Evolutionary conservation across 1,284 basidiomycete genomes (phyloP), one percentile per base, ranked within the genome.

Genomic region (Grifola frondosa): DNA sequence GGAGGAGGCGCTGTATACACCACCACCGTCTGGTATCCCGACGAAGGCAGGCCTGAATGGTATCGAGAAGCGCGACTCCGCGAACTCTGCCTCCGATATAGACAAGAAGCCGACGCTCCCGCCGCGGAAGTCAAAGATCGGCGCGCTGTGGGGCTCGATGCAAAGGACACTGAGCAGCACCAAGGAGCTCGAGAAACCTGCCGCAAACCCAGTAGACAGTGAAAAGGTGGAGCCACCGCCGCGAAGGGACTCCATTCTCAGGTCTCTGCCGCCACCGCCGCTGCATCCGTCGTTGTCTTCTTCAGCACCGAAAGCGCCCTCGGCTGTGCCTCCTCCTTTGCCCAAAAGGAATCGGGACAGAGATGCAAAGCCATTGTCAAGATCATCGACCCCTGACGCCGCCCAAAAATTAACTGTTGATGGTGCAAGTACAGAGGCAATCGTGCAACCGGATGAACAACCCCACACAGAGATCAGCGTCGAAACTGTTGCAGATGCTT

Each of bases 1-100:
- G 87, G 81, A 91, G 46, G 91, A 94, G 48, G 68, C 50, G 8
- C 75, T 20, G 59, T 71, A n/a, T 53, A 47, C 29, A 41, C 66
- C 29, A 65, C 61, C 31, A 62, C 65, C 7, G 58, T 67, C 4
- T 50, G 40, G 31, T 37, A 31, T 35, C 28, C 61, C 64, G 1
- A 56, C 60, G 23, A 44, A 47, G 6, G 38, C 43, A 16, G 47
- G 42, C 15, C 42, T 53, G 11, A 52, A 47, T 37, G 53, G 44
- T 21, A 39, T 38, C n/a, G 50, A 52, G 8, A 59, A 53, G 10
- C 48, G 58, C 30, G 43, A 50, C 11, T 40, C 42, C n/a, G 12
- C 37, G 25, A 45, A 53, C 31, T 25, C 37, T 6, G 26, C 45
- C 6, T 22, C 33, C n/a, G 39, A 34, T 21, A 24, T 36, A 5